Percentiles rank a stretch among this genome's conserved stretches.
Conservation (phyloP, 2,329 filamentous ascomycete species). For the Neoscytalidium dimidiatum region DNA sequence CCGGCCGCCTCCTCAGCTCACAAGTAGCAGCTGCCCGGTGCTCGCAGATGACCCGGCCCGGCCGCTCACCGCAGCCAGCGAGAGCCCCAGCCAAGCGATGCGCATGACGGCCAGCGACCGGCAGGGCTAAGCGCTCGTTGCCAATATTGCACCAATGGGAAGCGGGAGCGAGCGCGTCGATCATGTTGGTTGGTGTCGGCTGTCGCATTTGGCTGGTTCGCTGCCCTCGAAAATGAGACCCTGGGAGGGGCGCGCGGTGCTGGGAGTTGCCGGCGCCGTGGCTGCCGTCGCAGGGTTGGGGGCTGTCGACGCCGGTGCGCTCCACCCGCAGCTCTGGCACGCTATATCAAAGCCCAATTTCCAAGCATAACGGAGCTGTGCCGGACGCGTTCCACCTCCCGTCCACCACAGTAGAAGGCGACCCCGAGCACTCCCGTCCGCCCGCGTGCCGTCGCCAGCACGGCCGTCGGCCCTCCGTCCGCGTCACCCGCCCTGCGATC, state of each 20-base stretch:
- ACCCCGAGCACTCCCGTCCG: neutral
- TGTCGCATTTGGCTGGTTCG: neutral
- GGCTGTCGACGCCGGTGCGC: constrained; percentile 6
- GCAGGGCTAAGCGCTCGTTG: neutral
- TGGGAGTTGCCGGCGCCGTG: constrained; percentile 17
- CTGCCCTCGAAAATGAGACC: constrained; percentile 12
- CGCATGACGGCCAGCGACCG: constrained; percentile 1
- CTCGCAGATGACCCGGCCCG: constrained; percentile 7
- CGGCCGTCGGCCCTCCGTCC: constrained; percentile 3
- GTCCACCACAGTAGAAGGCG: neutral
- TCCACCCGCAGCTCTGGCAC: constrained; percentile 17
- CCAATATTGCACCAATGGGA: constrained; percentile 15
- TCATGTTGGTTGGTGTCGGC: constrained; percentile 14
- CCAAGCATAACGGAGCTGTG: neutral
- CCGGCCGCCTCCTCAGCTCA: no score
- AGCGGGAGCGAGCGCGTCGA: constrained; percentile 1
- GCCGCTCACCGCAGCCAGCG: neutral
- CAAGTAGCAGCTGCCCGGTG: no score
- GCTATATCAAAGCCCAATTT: constrained; percentile 19
- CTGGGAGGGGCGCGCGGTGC: neutral
- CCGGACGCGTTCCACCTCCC: neutral
- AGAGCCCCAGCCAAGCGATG: neutral
- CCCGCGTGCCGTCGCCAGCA: neutral
- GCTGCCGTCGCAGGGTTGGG: constrained; percentile 17
- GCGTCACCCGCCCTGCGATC: neutral